Evolutionary conservation across 495 filamentous ascomycete genomes (phyloP).

Genomic region (Aspergillus nidulans): DNA sequence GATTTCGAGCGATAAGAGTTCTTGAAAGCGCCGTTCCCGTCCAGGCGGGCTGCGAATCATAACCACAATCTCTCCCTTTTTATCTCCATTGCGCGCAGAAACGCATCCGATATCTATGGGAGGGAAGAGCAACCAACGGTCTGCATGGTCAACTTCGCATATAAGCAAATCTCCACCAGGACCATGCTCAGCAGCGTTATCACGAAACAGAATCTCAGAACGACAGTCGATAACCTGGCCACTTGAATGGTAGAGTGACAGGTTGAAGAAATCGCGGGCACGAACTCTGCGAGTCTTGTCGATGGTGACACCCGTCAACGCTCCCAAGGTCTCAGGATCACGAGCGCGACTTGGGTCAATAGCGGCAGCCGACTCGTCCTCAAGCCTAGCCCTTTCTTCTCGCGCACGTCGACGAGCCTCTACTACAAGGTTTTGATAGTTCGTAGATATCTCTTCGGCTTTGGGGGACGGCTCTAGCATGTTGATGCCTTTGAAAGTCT

Average conservation of each 20-base stretch:
- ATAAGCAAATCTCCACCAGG: slow-evolving; percentile 78
- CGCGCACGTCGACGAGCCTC: slow-evolving; percentile 73
- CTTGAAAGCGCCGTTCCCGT: slow-evolving; percentile 62
- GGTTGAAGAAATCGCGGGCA: slow-evolving; percentile 82
- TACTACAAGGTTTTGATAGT: slow-evolving; percentile 67
- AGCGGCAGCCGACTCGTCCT: slow-evolving; percentile 82
- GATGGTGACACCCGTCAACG: slow-evolving; percentile 63
- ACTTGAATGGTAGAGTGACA: slow-evolving; percentile 82
- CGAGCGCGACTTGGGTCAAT: slow-evolving; percentile 76
- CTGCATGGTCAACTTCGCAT: slow-evolving; percentile 72
- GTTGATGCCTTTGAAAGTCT: slow-evolving; percentile 70
- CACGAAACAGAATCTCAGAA: slow-evolving; percentile 82
- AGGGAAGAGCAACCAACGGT: slow-evolving; percentile 86
- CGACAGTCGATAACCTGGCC: slow-evolving; percentile 85
- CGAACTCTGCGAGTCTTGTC: slow-evolving; percentile 70
- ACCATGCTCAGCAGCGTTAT: slow-evolving; percentile 57
- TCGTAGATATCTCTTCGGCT: slow-evolving; percentile 50
- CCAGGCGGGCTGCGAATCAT: slow-evolving; percentile 64
- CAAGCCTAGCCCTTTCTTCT: slow-evolving; percentile 80
- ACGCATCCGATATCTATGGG: slow-evolving; percentile 64
- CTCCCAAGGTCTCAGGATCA: slow-evolving; percentile 70
- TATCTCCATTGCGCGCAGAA: slow-evolving; percentile 76
- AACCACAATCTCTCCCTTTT: slow-evolving; percentile 64
- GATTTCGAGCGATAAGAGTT: slow-evolving; percentile 67
- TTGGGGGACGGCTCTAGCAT: slow-evolving; percentile 52